Conservation (phyloP, 2,329 filamentous ascomycete genomes). For the Hypoxylon sp. region DNA sequence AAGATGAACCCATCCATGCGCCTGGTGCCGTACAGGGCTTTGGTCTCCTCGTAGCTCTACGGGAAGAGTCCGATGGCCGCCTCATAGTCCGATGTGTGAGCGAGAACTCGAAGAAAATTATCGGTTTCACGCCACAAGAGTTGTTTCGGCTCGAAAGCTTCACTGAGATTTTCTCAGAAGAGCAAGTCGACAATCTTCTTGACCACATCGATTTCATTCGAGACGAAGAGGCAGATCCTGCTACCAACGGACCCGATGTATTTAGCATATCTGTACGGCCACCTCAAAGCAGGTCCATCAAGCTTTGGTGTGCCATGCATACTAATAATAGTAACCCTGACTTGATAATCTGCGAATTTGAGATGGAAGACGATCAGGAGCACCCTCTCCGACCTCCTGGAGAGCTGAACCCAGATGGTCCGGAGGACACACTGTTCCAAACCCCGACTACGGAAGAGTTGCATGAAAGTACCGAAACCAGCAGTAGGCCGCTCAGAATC, state of each 20-base stretch:
- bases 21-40: slow-evolving; percentile 85
- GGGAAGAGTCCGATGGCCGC: slow-evolving; percentile 73
- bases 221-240: slow-evolving; percentile 80
- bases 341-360: slow-evolving; percentile 86
- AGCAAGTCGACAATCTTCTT: slow-evolving; percentile 82
- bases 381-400: slow-evolving; percentile 72
- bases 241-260: slow-evolving; percentile 81
- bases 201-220: slow-evolving; percentile 90
- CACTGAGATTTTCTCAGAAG: slow-evolving; percentile 82
- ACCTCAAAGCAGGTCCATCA: slow-evolving; percentile 63
- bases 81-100: slow-evolving; percentile 78
- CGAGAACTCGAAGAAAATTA: slow-evolving; percentile 78
- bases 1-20: slow-evolving; percentile 90
- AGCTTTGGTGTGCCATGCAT: slow-evolving; percentile 90
- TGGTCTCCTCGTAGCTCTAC: slow-evolving; percentile 77
- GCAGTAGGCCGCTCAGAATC: slow-evolving; percentile 80
- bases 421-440: slow-evolving; percentile 77
- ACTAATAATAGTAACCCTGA: slow-evolving; percentile 73
- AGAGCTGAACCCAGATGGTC: slow-evolving; percentile 66
- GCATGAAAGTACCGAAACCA: slow-evolving; percentile 76
- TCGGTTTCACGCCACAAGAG: slow-evolving; percentile 79
- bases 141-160: slow-evolving; percentile 80
- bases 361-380: slow-evolving; percentile 78
- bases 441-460: slow-evolving; percentile 79
- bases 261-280: slow-evolving; percentile 79